Percentiles rank a stretch among this genome's conserved stretches.
Evolutionary conservation across 225 moss, liverwort and hornwort genomes (phyloP).

Genomic region (Pseudisothecium myosuroides): DNA sequence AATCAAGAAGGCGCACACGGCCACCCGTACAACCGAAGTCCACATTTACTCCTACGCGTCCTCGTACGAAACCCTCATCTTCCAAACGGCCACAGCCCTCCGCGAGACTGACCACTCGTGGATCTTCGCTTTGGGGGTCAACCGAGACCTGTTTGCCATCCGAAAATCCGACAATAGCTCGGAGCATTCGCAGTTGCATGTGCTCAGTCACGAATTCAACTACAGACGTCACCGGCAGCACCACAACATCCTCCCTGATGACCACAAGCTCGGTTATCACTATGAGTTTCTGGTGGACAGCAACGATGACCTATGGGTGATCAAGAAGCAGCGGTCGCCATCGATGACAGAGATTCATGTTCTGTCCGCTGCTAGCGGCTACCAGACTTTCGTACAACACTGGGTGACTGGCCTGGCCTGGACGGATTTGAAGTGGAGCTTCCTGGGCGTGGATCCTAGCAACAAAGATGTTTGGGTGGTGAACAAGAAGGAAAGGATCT

Average conservation of each 20-base stretch:
- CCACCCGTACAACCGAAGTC: not conserved
- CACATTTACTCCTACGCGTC: not conserved
- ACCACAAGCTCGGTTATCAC: not conserved
- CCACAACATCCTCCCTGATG: not conserved
- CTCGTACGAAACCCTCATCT: not conserved
- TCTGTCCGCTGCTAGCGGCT: not conserved
- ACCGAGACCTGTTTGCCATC: not conserved
- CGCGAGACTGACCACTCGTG: not conserved
- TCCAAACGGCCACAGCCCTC: not conserved
- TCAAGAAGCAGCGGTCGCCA: not conserved
- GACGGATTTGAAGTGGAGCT: not conserved
- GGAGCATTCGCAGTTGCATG: not conserved
- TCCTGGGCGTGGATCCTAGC: not conserved
- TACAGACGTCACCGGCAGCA: not conserved
- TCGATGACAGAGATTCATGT: not conserved
- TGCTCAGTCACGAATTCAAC: not conserved
- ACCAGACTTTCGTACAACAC: not conserved
- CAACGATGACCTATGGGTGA: not conserved
- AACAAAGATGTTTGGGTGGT: not conserved
- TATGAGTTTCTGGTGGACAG: not conserved
- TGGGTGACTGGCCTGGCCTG: not conserved
- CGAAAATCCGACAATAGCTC: not conserved
- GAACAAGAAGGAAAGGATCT: not conserved
- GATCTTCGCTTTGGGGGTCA: not conserved
- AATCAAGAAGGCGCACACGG: not conserved